phyloP scores from a whole-genome alignment of 140 eudicot species.

The Oenanthe javanica region DNA sequence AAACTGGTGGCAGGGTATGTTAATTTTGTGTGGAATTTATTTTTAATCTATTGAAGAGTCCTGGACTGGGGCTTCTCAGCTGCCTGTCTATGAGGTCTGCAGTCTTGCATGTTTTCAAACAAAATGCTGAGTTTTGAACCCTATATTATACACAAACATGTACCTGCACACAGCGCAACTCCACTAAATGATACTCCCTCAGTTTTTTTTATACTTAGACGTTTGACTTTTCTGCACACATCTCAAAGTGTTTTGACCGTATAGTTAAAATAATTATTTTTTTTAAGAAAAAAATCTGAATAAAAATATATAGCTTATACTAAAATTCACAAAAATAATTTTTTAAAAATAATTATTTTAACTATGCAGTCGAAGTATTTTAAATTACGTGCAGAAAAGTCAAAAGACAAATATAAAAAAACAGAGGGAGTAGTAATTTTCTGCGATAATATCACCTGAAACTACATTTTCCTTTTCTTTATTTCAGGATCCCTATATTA shows the following conservation, averaged over 20 bases:
- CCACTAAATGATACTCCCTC: too few relatives aligned
- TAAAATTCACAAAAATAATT: too few relatives aligned
- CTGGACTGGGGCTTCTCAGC: background rate
- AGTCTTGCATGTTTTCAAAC: background rate
- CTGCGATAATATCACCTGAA: background rate
- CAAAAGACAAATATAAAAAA: too few relatives aligned
- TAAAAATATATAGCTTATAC: too few relatives aligned
- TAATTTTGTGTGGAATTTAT: background rate
- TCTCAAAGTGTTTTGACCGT: too few relatives aligned
- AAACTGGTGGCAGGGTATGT: constrained; percentile 93
- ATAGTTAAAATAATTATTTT: too few relatives aligned
- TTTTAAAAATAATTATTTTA: too few relatives aligned
- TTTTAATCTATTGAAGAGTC: background rate
- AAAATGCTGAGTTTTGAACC: background rate
- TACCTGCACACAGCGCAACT: background rate
- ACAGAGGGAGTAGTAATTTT: background rate
- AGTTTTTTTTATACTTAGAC: too few relatives aligned
- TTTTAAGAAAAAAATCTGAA: too few relatives aligned
- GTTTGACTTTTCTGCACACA: too few relatives aligned
- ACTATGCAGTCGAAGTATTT: too few relatives aligned
- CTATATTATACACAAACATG: background rate
- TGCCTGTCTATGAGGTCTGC: background rate
- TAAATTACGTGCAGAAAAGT: too few relatives aligned
- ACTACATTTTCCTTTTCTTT: background rate
- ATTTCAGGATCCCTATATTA: constrained; percentile 79